A percentile compares a stretch with the other conserved stretches of the same genome.
phyloP scores from a whole-genome alignment of 352 stramenopile genomes.

The Phytopythium sindhum region DNA sequence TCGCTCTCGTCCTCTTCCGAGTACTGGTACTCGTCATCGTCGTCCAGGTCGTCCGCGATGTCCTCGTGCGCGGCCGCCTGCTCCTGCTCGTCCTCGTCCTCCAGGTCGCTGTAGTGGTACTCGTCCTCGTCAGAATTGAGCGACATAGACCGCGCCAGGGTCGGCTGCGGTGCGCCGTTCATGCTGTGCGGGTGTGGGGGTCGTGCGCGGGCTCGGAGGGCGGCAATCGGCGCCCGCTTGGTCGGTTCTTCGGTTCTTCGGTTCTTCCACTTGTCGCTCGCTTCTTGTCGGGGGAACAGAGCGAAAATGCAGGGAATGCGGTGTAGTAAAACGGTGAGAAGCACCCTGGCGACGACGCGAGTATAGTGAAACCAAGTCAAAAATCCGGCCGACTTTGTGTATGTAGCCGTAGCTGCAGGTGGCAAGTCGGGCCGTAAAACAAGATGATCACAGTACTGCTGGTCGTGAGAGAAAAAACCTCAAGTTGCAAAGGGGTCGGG shows the following conservation, averaged over 20 bases:
- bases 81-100: constrained; percentile 44
- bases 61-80: constrained; percentile 9
- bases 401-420: neutral
- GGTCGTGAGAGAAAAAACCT: too few species aligned
- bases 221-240: neutral
- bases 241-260: neutral
- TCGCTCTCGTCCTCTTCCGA: constrained; percentile 62
- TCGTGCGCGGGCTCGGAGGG: neutral
- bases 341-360: neutral
- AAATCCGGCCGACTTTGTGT: neutral
- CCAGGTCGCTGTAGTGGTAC: constrained; percentile 83
- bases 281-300: neutral
- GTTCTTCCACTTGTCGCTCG: neutral
- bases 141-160: constrained; percentile 23
- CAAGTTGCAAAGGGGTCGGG: too few species aligned
- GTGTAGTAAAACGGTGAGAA: neutral
- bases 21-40: constrained; percentile 60
- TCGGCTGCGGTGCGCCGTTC: constrained; percentile 1
- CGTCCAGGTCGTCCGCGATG: constrained; percentile 32
- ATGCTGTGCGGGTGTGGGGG: neutral
- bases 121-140: constrained; percentile 73
- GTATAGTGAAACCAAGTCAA: neutral
- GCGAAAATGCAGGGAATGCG: constrained; percentile 2
- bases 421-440: neutral
- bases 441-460: neutral